Evolutionary conservation across 2,329 filamentous ascomycete species (phyloP).

Genomic region (Ceratocystis alfenasii): DNA sequence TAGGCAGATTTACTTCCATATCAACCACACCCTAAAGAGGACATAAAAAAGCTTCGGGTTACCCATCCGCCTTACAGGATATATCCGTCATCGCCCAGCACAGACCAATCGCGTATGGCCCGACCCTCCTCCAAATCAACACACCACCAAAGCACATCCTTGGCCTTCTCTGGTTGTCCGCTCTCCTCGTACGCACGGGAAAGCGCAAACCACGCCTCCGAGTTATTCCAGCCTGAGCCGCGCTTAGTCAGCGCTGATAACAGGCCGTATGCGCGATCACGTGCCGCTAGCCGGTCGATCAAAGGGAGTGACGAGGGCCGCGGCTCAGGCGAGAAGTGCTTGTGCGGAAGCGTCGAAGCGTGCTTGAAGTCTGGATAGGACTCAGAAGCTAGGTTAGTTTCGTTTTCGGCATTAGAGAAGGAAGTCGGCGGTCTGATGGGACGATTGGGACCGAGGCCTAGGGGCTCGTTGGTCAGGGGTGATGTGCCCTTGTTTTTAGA

Average conservation of each 20-base stretch:
- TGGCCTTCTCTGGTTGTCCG: constrained; percentile 74
- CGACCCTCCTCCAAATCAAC: constrained; percentile 83
- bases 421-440: constrained; percentile 8
- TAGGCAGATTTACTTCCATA: background rate
- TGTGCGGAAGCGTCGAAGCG: constrained; percentile 25
- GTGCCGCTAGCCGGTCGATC: constrained; percentile 72
- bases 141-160: constrained; percentile 93
- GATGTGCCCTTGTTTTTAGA: background rate
- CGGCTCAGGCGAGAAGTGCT: constrained; percentile 40
- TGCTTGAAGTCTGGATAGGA: constrained; percentile 24
- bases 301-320: constrained; percentile 53
- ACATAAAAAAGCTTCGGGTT: background rate
- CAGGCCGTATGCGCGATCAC: constrained; percentile 77
- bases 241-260: constrained; percentile 73
- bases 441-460: constrained; percentile 20
- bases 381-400: constrained; percentile 14
- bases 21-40: background rate
- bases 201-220: constrained; percentile 86
- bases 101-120: constrained; percentile 67
- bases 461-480: constrained; percentile 12
- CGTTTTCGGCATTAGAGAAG: constrained; percentile 2
- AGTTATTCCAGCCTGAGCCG: constrained; percentile 77
- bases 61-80: constrained; percentile 29
- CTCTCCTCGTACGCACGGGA: constrained; percentile 80
- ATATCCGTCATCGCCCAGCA: constrained; percentile 55